Base-by-base conservation (phyloP, 495 filamentous ascomycete species). In the Choiromyces venosus region DNA sequence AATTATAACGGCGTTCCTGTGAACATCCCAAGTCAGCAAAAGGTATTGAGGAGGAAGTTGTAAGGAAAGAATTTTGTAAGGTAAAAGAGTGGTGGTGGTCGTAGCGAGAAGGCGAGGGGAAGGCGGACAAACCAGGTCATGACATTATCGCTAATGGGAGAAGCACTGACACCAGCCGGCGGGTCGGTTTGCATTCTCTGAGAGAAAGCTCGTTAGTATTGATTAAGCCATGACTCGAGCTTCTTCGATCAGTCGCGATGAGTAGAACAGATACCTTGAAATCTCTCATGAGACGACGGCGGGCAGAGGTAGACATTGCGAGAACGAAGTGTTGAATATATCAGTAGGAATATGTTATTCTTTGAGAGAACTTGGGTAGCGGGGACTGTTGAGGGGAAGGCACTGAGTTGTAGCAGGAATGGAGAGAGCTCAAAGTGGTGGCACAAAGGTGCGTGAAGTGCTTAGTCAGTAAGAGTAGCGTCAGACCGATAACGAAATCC, bases 151-250 rank as follows among this genome's bases (percentile, higher is more conserved):
- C 94, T 92, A 33, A 99, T 91, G 0, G 95, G 95, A 44, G 95
- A 97, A 44, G 95, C 95, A 72, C 94, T 97, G 64, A 99, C 95
- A 72, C 95, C 95, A 74, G 94, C 96, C 10, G 95, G 95, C 79
- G 95, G 95, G 82, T 99, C 95, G 73, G 94, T 97, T 86, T 99
- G 95, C 96, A 99, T 99, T 82, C 95, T 93, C 95, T 97, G 81
- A 56, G 72, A 33, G 56, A 71, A 3, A 33, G 33, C 25, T 61
- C 52, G 52, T 61, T 18, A 61, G 25, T 29, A 61, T 29, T 4
- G 10, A 25, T 33, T 33, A 12, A 29, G 12, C 10, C 9, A 33
- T 33, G 52, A 61, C 52, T 33, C 52, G 12, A 33, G 25, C 25
- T 33, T 61, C 52, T 18, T 4, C 33, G 52, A 4, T 16, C 16